phyloP scores from a whole-genome alignment of 257 asterid genomes.

The Solanum etuberosum region DNA sequence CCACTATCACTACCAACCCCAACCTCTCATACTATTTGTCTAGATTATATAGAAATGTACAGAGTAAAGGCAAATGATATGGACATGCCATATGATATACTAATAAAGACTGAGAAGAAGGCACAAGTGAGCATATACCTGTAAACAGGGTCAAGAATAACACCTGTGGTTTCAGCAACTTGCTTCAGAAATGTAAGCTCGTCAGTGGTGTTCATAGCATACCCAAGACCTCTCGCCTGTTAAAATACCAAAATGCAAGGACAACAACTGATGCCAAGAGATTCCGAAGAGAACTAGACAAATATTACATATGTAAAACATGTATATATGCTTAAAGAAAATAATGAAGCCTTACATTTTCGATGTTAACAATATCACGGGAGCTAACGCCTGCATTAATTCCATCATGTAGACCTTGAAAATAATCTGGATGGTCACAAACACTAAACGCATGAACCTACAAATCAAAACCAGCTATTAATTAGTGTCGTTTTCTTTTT shows the following conservation, averaged over 20 bases:
- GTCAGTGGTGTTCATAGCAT: slow-evolving; percentile 72
- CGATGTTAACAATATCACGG: slow-evolving; percentile 61
- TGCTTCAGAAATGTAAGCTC: slow-evolving; percentile 69
- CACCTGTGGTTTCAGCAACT: slow-evolving; percentile 77
- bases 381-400: slow-evolving; percentile 62
- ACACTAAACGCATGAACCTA: slow-evolving; percentile 79
- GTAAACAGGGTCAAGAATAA: slow-evolving; percentile 89
- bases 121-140: slow-evolving; percentile 44
- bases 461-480: slow-evolving; percentile 3
- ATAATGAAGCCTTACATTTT: slow-evolving; percentile 37
- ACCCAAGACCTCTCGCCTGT: slow-evolving; percentile 96
- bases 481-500: background rate
- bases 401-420: slow-evolving; percentile 79
- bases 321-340: background rate
- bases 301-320: background rate
- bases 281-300: background rate
- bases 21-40: background rate
- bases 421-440: slow-evolving; percentile 85
- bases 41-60: background rate
- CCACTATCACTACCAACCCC: background rate
- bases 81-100: background rate
- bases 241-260: background rate
- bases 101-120: background rate
- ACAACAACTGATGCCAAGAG: background rate
- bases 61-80: too few species aligned